Conservation (phyloP, 1,284 basidiomycete genomes). For the Cryptococcus hybrid region DNA sequence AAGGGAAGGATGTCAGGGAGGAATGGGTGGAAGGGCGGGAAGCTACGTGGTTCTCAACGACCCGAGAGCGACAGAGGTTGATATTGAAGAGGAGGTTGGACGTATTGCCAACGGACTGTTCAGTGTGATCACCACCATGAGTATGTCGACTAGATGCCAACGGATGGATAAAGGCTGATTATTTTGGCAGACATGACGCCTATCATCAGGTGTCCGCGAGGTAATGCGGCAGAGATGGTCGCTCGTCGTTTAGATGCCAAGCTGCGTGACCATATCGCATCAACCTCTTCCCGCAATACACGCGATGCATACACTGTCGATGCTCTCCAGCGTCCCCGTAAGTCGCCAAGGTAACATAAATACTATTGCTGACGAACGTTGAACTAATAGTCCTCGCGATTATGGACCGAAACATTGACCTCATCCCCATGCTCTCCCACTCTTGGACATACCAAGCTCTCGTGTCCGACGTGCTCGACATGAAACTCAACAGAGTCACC, state of each 20-base stretch:
- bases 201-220: constrained; percentile 89
- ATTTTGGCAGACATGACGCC: constrained; percentile 72
- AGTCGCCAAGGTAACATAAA: constrained; percentile 33
- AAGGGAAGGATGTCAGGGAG: constrained; percentile 21
- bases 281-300: constrained; percentile 59
- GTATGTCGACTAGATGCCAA: constrained; percentile 50
- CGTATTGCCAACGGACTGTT: constrained; percentile 88
- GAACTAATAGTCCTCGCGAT: constrained; percentile 73
- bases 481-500: constrained; percentile 94
- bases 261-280: constrained; percentile 84
- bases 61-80: constrained; percentile 82
- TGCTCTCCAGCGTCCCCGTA: constrained; percentile 69
- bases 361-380: neutral
- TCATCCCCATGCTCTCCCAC: constrained; percentile 92
- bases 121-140: constrained; percentile 87
- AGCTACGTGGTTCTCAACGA: constrained; percentile 88
- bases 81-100: constrained; percentile 93
- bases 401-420: constrained; percentile 91
- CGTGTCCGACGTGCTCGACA: constrained; percentile 94
- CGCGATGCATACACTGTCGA: constrained; percentile 66
- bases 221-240: constrained; percentile 98
- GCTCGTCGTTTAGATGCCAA: constrained; percentile 92
- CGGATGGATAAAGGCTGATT: constrained; percentile 3
- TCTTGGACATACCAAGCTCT: constrained; percentile 99
- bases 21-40: constrained; percentile 44